Percentiles rank a stretch among this genome's conserved stretches.
These are phyloP conservation scores for Microsporum ferrugineum DNA, from an alignment of 2,329 filamentous ascomycete genomes.

Conservation along the genomic window DNA sequence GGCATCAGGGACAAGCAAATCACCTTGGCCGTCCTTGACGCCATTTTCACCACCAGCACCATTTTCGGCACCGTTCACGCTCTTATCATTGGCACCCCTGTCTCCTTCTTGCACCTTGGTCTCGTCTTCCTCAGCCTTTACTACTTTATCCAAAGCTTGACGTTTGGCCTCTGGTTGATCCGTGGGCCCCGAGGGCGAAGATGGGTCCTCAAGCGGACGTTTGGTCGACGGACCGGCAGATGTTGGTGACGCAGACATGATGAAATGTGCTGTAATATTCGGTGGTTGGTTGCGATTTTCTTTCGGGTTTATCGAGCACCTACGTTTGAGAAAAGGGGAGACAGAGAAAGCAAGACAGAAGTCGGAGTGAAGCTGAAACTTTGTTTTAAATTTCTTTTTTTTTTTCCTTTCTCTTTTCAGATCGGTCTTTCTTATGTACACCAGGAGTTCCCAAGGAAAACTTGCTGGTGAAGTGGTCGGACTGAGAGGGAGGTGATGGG, in stretches of 20 bases:
- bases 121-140: constrained; percentile 47
- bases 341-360: constrained; percentile 19
- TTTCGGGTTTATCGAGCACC: constrained; percentile 19
- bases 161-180: constrained; percentile 97
- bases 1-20: constrained; percentile 57
- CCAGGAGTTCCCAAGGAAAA: constrained; percentile 81
- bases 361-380: constrained; percentile 35
- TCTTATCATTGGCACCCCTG: constrained; percentile 28
- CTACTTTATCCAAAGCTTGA: constrained; percentile 84
- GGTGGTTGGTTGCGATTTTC: constrained; percentile 9
- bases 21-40: constrained; percentile 50
- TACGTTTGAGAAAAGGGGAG: constrained; percentile 29
- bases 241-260: constrained; percentile 58
- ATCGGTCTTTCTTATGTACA: constrained; percentile 58
- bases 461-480: constrained; percentile 62
- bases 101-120: constrained; percentile 36
- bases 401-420: constrained; percentile 41
- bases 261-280: constrained; percentile 29
- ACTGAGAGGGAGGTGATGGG: constrained; percentile 28
- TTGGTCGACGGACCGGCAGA: constrained; percentile 49
- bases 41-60: constrained; percentile 28
- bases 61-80: constrained; percentile 19
- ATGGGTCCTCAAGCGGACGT: constrained; percentile 92
- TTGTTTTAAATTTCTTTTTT: constrained; percentile 35
- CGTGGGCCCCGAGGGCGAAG: constrained; percentile 78